Percentiles rank a stretch among this genome's conserved stretches.
Evolutionary conservation across 2,329 filamentous ascomycete genomes (phyloP).

Genomic region (Claviceps pusilla): DNA sequence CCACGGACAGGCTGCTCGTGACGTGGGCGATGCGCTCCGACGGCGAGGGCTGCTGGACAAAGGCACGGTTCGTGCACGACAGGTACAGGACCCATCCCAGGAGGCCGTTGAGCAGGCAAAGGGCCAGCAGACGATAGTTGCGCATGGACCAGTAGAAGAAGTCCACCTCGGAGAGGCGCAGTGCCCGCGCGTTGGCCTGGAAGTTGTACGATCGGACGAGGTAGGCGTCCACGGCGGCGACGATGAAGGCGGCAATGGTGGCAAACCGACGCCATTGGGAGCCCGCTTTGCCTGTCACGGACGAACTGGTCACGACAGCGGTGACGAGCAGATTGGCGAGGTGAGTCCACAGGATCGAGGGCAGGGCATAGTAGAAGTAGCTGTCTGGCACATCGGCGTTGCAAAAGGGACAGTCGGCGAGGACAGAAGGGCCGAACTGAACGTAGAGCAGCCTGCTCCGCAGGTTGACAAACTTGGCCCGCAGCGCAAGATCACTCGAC

Average conservation of each 20-base stretch:
- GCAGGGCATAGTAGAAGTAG: conserved; percentile 71
- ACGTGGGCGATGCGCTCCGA: conserved; percentile 51
- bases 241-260: conserved; percentile 43
- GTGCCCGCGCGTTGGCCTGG: conserved; percentile 46
- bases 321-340: conserved; percentile 59
- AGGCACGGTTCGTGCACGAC: conserved; percentile 64
- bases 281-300: conserved; percentile 48
- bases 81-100: conserved; percentile 58
- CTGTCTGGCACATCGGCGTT: conserved; percentile 48
- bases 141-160: conserved; percentile 58
- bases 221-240: conserved; percentile 53
- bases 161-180: conserved; percentile 48
- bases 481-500: conserved; percentile 46
- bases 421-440: conserved; percentile 59
- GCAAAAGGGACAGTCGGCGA: conserved; percentile 75
- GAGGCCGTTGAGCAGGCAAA: conserved; percentile 49
- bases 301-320: conserved; percentile 56
- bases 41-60: conserved; percentile 44
- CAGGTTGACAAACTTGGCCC: conserved; percentile 51
- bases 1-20: conserved; percentile 39
- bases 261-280: conserved; percentile 55
- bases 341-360: conserved; percentile 61
- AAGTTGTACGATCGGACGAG: conserved; percentile 50
- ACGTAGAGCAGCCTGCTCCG: conserved; percentile 70
- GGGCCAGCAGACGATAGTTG: conserved; percentile 43